Base-by-base conservation (phyloP, 1,284 basidiomycete species). In the Ceratobasidium sp. region DNA sequence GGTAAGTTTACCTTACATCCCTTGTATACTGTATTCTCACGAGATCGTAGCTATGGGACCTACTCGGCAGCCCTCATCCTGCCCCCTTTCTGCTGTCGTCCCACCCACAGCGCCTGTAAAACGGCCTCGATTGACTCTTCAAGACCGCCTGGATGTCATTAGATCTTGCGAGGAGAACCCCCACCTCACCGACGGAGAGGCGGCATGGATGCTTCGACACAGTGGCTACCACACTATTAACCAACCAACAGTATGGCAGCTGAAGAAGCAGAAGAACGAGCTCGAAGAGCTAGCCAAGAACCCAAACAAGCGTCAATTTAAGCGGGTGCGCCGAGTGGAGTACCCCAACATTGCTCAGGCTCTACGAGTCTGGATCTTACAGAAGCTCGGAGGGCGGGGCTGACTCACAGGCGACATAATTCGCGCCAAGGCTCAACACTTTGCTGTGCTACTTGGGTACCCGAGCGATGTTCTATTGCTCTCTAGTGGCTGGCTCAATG, bases 331-430 rank as follows among this genome's bases (percentile, higher is more conserved):
- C 33, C 61, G 7, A 23, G 75, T 68, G 0, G 75, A 68, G 18
- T 58, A 55, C 39, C 77, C 77, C 10, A 69, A 71, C 7, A 69
- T 78, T 10, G 77, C 72, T 3, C 58, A 23, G 6, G 56, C 60
- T 2, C 77, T 78, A 12, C 58, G 40, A 39, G 44, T 13, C 10
- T 78, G 77, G 77, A 68, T 78, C n/a, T 12, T 33, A n/a, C 66
- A 78, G 56, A 42, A 40, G n/a, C 42, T 40, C 1, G 63, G 63
- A 33, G 44, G 44, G 20, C 23, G 53, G 0, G 13, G 26, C 6
- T 49, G 23, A n/a, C 39, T 77, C 26, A 56, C 75, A 18, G 63
- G 64, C 44, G 64, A 77, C 42, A 15, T 28, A 12, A 67, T 67
- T 66, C 42, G 40, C 10, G n/a, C 39, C 33, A 58, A 71, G 15